Conservation (phyloP, 164 flowering plant species). For the Berberis thunbergii region DNA sequence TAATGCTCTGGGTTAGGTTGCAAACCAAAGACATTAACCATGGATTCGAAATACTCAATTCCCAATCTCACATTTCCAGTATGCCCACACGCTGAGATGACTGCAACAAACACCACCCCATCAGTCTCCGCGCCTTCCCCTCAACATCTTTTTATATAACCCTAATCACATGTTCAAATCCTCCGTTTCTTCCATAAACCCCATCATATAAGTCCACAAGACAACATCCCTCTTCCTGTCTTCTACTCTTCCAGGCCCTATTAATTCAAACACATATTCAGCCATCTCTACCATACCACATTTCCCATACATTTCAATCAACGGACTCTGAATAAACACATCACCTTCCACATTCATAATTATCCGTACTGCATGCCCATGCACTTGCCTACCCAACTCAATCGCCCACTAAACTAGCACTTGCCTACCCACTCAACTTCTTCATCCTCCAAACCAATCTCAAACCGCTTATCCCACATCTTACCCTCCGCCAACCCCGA, state of each 20-base stretch:
- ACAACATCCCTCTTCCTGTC: conserved; percentile 44
- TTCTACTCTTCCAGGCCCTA: conserved; percentile 15
- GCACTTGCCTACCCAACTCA: conserved; percentile 52
- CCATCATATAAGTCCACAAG: conserved; percentile 71
- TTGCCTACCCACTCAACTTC: conserved; percentile 26
- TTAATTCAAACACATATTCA: conserved; percentile 32
- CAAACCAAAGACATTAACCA: conserved; percentile 39
- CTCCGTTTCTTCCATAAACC: conserved; percentile 57
- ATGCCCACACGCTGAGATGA: conserved; percentile 64
- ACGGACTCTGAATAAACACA: conserved; percentile 45
- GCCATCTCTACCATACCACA: conserved; percentile 56
- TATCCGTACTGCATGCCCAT: conserved; percentile 28
- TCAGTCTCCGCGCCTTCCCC: conserved; percentile 43
- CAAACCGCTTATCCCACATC: conserved; percentile 42
- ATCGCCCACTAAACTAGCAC: conserved; percentile 45
- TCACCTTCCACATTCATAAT: conserved; percentile 23
- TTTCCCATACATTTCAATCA: conserved; percentile 84
- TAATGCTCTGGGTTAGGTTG: conserved; percentile 56
- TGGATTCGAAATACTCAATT: conserved; percentile 44
- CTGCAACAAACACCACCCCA: conserved; percentile 50
- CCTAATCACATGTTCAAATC: conserved; percentile 34
- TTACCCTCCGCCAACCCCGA: conserved; percentile 49
- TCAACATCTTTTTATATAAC: conserved; percentile 39
- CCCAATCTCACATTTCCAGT: conserved; percentile 60
- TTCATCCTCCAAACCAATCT: conserved; percentile 34